Evolutionary conservation across 2,329 filamentous ascomycete genomes (phyloP), one percentile per base, ranked within the genome.

Genomic region (Didymosphaeria variabile): DNA sequence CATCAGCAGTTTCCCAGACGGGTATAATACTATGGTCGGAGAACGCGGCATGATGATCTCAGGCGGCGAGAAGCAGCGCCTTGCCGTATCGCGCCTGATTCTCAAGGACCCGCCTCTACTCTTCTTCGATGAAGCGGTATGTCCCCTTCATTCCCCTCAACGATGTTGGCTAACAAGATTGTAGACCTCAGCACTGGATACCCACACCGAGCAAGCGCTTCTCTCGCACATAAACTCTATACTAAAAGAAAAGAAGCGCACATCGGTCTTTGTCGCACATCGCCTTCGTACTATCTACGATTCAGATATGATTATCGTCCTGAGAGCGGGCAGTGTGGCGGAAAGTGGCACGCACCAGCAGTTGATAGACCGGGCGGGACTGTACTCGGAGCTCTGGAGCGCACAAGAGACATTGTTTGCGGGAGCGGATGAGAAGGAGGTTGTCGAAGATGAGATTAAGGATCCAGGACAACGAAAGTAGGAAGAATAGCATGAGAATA

Each of bases 21-120:
- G 93, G 17, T 97, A 98, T 77, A 81, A 90, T 23, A 98, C 95
- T 21, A 93, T 91, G 79, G 95, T 98, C 29, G 94, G 94, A 56
- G 94, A 97, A 82, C 87, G 94, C 50, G 94, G 94, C 1, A 90
- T 97, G 87, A 97, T 97, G 94, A 97, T 97, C 47, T 96, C 92
- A 0, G 94, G 92, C 2, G 94, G 94, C 34, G 94, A 97, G 81
- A 97, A 97, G 79, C 94, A 97, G 79, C 88, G 94, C 3, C 82
- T 97, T 12, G 94, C 94, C 0, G 88, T 97, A 26, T 92, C 91
- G 29, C 85, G 94, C 46, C 77, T 97, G 42, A 86, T 97, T 1
- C 84, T 97, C 60, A 97, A 97, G 77, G 92, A 97, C 67, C 93
- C 94, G 3, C 92, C 93, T 1, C 80, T 97, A 31, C 82, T 97